Percentiles rank a stretch among this genome's conserved stretches.
These are phyloP conservation scores for Chytridium lagenaria DNA, from an alignment of 371 early-diverging fungal species.

Conservation along the genomic window DNA sequence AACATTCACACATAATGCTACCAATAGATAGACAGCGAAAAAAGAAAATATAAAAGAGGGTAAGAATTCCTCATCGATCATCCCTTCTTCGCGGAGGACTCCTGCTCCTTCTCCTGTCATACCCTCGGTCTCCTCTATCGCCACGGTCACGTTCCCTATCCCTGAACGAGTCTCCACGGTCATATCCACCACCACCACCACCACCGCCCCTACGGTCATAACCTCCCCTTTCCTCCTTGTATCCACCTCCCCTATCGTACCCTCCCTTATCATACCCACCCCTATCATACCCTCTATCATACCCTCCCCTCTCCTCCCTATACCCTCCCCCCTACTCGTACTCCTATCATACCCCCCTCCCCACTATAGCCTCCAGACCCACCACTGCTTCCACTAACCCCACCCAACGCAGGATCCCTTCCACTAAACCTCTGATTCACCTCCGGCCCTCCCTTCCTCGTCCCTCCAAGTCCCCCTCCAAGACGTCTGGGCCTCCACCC, in stretches of 20 bases:
- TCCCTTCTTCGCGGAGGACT: conserved; percentile 21
- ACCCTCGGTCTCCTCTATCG: conserved; percentile 18
- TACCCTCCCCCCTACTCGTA: conserved; percentile 29
- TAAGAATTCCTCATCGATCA: background rate
- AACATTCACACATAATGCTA: too few species aligned
- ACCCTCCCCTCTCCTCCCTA: conserved; percentile 28
- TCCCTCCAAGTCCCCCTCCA: conserved; percentile 91
- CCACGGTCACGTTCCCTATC: conserved; percentile 48
- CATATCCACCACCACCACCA: conserved; percentile 43
- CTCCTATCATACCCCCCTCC: conserved; percentile 46
- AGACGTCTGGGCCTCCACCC: conserved; percentile 93
- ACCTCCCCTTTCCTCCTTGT: conserved; percentile 46
- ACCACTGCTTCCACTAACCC: conserved; percentile 32
- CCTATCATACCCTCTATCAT: conserved; percentile 45
- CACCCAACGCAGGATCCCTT: conserved; percentile 31
- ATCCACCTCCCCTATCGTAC: conserved; percentile 24
- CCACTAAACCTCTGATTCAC: conserved; percentile 44
- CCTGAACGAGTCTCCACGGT: conserved; percentile 50
- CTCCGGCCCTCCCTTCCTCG: conserved; percentile 66
- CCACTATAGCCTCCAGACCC: conserved; percentile 28
- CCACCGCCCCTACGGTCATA: conserved; percentile 45
- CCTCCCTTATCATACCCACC: conserved; percentile 32
- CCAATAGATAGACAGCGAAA: too few species aligned
- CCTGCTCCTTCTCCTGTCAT: conserved; percentile 25
- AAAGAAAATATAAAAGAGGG: too few species aligned